These are phyloP conservation scores for Exserohilum rostratum DNA, from an alignment of 2,329 filamentous ascomycete species.

Conservation along the genomic window DNA sequence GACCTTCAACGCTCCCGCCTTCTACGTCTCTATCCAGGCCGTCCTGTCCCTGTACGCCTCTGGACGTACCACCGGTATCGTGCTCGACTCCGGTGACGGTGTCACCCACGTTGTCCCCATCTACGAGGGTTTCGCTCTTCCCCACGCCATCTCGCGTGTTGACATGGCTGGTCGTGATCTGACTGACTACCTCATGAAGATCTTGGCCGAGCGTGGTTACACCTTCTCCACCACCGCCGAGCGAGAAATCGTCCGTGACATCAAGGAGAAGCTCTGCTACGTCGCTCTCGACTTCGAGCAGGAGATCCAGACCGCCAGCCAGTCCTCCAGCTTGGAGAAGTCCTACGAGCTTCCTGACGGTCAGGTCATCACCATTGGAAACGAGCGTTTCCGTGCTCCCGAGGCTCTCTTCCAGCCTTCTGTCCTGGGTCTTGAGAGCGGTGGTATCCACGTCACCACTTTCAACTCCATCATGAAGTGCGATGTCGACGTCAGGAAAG, in stretches of 20 bases:
- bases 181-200: constrained; percentile 99
- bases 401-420: constrained; percentile 99
- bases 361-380: constrained; percentile 99
- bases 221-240: constrained; percentile 99
- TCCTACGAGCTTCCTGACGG: constrained; percentile 99
- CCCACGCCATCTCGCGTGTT: constrained; percentile 99
- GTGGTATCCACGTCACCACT: constrained; percentile 98
- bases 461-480: constrained; percentile 99
- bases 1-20: constrained; percentile 99
- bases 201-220: constrained; percentile 98
- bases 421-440: constrained; percentile 96
- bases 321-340: constrained; percentile 99
- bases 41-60: constrained; percentile 99
- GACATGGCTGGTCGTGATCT: constrained; percentile 99
- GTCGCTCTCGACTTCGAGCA: constrained; percentile 99
- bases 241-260: constrained; percentile 99
- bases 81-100: constrained; percentile 99
- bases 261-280: constrained; percentile 99
- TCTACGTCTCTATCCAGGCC: constrained; percentile 99
- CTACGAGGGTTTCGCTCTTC: constrained; percentile 99
- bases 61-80: constrained; percentile 99
- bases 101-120: constrained; percentile 99
- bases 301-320: constrained; percentile 99
- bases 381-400: constrained; percentile 99
- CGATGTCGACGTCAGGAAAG: constrained; percentile 99